These are phyloP conservation scores for Coniochaeta ligniaria DNA, from an alignment of 2,329 filamentous ascomycete species.

Conservation along the genomic window DNA sequence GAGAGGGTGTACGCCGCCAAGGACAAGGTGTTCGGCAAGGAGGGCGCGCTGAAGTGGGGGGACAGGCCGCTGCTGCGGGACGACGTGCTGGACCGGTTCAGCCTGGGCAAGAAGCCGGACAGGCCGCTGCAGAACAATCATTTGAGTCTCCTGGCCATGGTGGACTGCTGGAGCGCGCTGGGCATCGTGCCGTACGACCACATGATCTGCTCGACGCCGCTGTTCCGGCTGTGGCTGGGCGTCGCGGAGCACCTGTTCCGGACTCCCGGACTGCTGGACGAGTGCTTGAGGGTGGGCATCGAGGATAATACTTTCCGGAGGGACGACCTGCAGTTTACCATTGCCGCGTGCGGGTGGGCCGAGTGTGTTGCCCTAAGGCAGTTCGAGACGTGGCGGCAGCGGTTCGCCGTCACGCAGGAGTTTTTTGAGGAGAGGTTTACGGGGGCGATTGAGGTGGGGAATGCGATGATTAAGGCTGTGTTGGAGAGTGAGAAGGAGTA, in stretches of 20 bases:
- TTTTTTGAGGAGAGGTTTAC: constrained; percentile 90
- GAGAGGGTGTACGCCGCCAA: constrained; percentile 57
- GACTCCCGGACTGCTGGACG: constrained; percentile 71
- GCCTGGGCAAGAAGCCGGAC: constrained; percentile 57
- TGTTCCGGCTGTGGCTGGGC: constrained; percentile 93
- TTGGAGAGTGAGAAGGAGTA: constrained; percentile 62
- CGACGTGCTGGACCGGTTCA: constrained; percentile 82
- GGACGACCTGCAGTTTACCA: constrained; percentile 95
- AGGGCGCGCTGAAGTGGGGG: constrained; percentile 55
- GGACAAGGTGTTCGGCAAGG: constrained; percentile 67
- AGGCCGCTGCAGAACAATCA: constrained; percentile 79
- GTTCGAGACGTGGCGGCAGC: constrained; percentile 86
- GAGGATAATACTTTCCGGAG: constrained; percentile 88
- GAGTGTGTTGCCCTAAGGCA: constrained; percentile 87
- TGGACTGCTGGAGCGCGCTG: constrained; percentile 94
- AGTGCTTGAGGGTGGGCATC: constrained; percentile 77
- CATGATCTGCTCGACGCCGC: constrained; percentile 97
- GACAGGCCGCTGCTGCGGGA: constrained; percentile 69
- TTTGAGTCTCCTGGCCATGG: constrained; percentile 87
- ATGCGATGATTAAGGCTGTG: constrained; percentile 96
- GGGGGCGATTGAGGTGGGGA: constrained; percentile 80
- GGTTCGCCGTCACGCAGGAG: constrained; percentile 81
- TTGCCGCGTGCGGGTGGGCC: constrained; percentile 92
- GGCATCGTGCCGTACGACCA: constrained; percentile 96
- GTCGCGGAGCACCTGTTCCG: constrained; percentile 97